A percentile compares a stretch with the other conserved stretches of the same genome.
Conservation (phyloP, 2,329 filamentous ascomycete species). For the Trichoderma sp. region DNA sequence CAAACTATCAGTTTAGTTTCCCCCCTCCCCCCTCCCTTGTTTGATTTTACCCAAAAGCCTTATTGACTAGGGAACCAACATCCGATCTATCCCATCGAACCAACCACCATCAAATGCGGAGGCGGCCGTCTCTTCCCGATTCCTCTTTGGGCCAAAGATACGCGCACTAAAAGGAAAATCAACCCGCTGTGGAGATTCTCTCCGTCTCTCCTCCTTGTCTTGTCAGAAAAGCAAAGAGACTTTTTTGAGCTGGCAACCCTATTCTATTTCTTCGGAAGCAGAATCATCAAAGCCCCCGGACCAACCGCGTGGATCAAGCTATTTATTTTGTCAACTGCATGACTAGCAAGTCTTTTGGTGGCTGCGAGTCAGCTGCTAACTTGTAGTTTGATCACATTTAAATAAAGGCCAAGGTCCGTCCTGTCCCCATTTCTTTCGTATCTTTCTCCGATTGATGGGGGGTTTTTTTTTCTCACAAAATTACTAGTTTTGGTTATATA, state of each 20-base stretch:
- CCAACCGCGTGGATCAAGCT: neutral
- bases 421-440: neutral
- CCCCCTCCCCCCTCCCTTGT: neutral
- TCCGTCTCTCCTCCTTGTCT: neutral
- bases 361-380: too few species aligned
- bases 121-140: neutral
- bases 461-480: neutral
- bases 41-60: neutral
- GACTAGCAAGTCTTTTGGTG: neutral
- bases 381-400: neutral
- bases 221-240: neutral
- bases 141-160: constrained; percentile 19
- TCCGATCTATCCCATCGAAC: neutral
- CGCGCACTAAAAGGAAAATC: constrained; percentile 1
- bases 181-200: neutral
- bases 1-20: neutral
- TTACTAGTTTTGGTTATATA: constrained; percentile 15
- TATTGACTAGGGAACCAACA: neutral
- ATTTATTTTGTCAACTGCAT: neutral
- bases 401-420: neutral
- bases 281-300: neutral
- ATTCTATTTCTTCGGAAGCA: neutral
- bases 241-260: neutral
- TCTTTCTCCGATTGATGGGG: neutral
- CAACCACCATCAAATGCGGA: constrained; percentile 11